Conservation (phyloP, 352 stramenopile species). For the Phytopythium ostracodes region DNA sequence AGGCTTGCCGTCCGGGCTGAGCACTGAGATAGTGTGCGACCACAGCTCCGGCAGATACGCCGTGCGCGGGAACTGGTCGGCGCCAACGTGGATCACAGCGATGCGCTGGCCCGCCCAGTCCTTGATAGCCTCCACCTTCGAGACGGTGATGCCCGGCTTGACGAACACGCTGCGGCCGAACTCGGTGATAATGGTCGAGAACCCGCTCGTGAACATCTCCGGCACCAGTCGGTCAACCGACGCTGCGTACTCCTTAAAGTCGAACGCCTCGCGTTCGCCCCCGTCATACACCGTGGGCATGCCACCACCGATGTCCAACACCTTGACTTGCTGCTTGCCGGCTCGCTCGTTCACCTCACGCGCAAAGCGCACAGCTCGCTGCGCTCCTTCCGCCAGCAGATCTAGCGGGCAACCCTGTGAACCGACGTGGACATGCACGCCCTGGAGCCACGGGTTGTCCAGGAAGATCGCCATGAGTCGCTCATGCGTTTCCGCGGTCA, state of each 20-base stretch:
- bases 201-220: constrained; percentile 79
- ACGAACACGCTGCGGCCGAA: constrained; percentile 87
- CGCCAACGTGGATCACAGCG: constrained; percentile 85
- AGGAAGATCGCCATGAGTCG: constrained; percentile 52
- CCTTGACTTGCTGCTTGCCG: constrained; percentile 54
- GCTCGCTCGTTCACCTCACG: constrained; percentile 64
- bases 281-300: constrained; percentile 87
- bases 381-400: constrained; percentile 73
- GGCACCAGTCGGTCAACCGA: constrained; percentile 62
- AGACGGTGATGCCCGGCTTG: constrained; percentile 85
- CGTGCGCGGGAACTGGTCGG: constrained; percentile 88
- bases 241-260: constrained; percentile 80
- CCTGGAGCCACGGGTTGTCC: constrained; percentile 80
- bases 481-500: constrained; percentile 49
- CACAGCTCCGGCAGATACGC: constrained; percentile 83
- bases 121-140: constrained; percentile 88
- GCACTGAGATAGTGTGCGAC: constrained; percentile 80
- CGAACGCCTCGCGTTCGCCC: constrained; percentile 53
- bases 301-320: constrained; percentile 91
- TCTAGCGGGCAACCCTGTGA: constrained; percentile 85
- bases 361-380: constrained; percentile 73
- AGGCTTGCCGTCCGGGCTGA: constrained; percentile 38
- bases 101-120: constrained; percentile 76
- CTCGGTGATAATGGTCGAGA: constrained; percentile 88
- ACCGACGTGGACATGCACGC: constrained; percentile 88